Evolutionary conservation across 768 basidiomycete genomes (phyloP), one percentile per base, ranked within the genome.

Genomic region (Boletus sensibilis): DNA sequence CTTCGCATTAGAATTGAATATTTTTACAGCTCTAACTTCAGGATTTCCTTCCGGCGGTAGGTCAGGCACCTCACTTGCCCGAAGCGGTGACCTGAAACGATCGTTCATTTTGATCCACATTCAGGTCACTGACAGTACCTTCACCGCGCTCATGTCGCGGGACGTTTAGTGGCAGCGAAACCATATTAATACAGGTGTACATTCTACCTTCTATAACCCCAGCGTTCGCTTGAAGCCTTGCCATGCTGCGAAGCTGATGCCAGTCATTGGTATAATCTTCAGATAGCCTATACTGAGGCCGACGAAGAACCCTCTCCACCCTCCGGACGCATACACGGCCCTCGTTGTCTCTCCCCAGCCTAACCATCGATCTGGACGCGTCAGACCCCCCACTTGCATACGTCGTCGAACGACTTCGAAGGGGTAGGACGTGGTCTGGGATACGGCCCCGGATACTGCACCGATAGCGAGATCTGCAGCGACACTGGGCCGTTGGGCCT

Each of bases 221-320:
- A 74, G 29, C 43, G 62, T 41, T 29, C 64, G 60, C 52, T 68
- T 74, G 57, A 70, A 68, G 13, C 62, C 57, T 70, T 94, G 90
- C 94, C 94, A 97, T n/a, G 88, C 88, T 11, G 92, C 79, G 65
- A 87, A 96, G 70, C 89, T 91, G 53, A 96, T 88, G 55, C 94
- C 92, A 23, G 88, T 96, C 94, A 98, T 96, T 13, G 96, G 96
- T 55, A 97, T 83, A 40, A 96, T 85, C 79, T 98, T 98, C 52
- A 98, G 64, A 74, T 92, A 97, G 2, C 96, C 96, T 63, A 98
- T 90, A 53, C 86, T 82, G 58, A 98, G 74, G 1, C 96, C 96
- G 31, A 97, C 86, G 66, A 87, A 98, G 73, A 97, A 97, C 2
- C 93, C 95, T 70, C 85, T 78, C 84, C 82, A 87, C 11, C 94